Evolutionary conservation across 257 asterid genomes (phyloP).

Genomic region (Osmanthus fragrans): DNA sequence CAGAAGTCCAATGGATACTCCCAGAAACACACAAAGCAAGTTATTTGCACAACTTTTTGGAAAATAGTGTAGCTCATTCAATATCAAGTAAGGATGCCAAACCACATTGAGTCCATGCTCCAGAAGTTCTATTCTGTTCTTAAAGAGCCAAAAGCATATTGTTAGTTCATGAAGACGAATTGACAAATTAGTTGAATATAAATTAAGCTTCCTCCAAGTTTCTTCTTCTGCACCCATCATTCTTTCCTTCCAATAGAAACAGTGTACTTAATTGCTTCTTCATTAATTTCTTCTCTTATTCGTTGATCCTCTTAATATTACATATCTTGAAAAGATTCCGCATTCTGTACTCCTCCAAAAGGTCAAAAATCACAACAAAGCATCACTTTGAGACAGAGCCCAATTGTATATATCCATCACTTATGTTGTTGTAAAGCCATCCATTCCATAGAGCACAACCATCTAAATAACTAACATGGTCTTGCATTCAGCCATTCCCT

Average conservation of each 20-base stretch:
- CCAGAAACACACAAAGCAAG: no score
- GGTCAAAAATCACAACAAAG: no score
- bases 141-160: not conserved
- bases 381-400: not conserved
- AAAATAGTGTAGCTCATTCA: not conserved
- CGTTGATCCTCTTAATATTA: not conserved
- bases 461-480: constrained; percentile 2
- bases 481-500: not conserved
- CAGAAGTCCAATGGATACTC: not conserved
- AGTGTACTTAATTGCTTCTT: not conserved
- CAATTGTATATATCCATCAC: not conserved
- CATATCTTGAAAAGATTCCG: not conserved
- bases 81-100: not conserved
- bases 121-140: not conserved
- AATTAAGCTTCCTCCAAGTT: not conserved
- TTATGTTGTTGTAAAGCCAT: not conserved
- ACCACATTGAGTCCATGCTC: not conserved
- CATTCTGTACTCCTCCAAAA: not conserved
- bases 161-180: not conserved
- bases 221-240: not conserved
- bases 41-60: not conserved
- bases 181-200: not conserved
- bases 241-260: not conserved
- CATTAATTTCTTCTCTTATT: not conserved
- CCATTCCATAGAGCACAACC: constrained; percentile 4